Percentiles rank a stretch among this genome's conserved stretches.
phyloP scores from a whole-genome alignment of 2,329 filamentous ascomycete species.

The Botryotinia narcissicola region DNA sequence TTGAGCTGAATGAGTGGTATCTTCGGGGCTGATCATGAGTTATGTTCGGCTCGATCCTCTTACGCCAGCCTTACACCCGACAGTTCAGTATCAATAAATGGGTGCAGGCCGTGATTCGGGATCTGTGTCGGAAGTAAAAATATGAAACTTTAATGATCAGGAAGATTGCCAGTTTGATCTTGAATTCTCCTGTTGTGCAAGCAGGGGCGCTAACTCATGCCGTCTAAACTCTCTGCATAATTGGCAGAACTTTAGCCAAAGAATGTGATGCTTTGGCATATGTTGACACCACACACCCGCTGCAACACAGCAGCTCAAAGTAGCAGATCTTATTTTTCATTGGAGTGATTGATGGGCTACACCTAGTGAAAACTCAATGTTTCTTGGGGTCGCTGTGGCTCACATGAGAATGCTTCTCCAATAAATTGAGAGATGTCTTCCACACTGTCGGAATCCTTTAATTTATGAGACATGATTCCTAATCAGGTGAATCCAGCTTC shows the following conservation, averaged over 20 bases:
- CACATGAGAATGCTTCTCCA: neutral
- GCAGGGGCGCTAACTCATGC: neutral
- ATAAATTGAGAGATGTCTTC: neutral
- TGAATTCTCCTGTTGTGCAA: neutral
- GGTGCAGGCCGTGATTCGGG: neutral
- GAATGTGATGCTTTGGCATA: conserved; percentile 4
- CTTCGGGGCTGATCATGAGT: neutral
- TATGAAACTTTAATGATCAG: neutral
- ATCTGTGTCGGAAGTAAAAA: neutral
- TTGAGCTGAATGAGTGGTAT: neutral
- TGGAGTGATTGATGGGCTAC: neutral
- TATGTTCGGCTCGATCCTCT: neutral
- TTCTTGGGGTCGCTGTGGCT: neutral
- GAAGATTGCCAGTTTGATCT: conserved; percentile 5
- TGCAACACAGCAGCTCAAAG: neutral
- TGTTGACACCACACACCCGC: conserved; percentile 3
- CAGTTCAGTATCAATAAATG: neutral
- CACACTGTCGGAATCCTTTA: neutral
- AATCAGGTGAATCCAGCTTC: neutral
- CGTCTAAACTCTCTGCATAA: neutral
- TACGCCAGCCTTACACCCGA: neutral
- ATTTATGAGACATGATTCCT: neutral
- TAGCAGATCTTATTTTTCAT: neutral
- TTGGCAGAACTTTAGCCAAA: conserved; percentile 13
- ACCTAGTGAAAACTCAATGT: neutral